phyloP scores from a whole-genome alignment of 2,329 filamentous ascomycete genomes.

The Aotearoamyces nothofagi region DNA sequence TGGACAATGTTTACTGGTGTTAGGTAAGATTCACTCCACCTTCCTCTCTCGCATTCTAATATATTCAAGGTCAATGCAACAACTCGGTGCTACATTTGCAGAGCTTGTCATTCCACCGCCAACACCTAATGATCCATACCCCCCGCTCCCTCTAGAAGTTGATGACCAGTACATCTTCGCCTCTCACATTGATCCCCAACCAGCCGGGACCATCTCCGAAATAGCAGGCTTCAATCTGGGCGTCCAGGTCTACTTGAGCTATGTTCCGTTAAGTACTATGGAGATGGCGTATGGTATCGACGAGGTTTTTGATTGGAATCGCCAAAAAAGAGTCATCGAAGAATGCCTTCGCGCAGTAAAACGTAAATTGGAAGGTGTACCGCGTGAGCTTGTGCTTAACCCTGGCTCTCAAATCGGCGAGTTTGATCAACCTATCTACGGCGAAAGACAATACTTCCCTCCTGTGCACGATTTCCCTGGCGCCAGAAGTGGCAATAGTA shows the following conservation, averaged over 20 bases:
- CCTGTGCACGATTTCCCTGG: slow-evolving; percentile 25
- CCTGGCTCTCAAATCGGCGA: slow-evolving; percentile 22
- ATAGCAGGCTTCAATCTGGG: slow-evolving; percentile 71
- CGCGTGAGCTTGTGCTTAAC: slow-evolving; percentile 49
- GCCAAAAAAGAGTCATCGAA: slow-evolving; percentile 60
- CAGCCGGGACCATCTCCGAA: slow-evolving; percentile 49
- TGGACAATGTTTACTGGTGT: slow-evolving; percentile 70
- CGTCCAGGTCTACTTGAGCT: slow-evolving; percentile 64
- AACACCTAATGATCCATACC: slow-evolving; percentile 61
- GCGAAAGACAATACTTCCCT: slow-evolving; percentile 34
- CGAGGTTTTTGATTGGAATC: slow-evolving; percentile 58
- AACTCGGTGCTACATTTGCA: slow-evolving; percentile 56
- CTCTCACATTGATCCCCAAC: slow-evolving; percentile 55
- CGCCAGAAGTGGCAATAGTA: slow-evolving; percentile 4
- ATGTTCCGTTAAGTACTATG: slow-evolving; percentile 63
- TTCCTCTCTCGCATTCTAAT: slow-evolving; percentile 7
- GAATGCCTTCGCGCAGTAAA: slow-evolving; percentile 59
- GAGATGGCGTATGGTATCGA: slow-evolving; percentile 73
- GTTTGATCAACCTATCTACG: slow-evolving; percentile 20
- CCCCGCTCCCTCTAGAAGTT: slow-evolving; percentile 64
- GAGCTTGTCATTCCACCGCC: slow-evolving; percentile 64
- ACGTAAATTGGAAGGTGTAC: slow-evolving; percentile 49
- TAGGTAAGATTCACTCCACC: slow-evolving; percentile 26
- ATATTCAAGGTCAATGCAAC: slow-evolving; percentile 49
- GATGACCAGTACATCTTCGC: slow-evolving; percentile 71